Conservation (phyloP, 768 basidiomycete species). For the Candolleomyces efflorescens region DNA sequence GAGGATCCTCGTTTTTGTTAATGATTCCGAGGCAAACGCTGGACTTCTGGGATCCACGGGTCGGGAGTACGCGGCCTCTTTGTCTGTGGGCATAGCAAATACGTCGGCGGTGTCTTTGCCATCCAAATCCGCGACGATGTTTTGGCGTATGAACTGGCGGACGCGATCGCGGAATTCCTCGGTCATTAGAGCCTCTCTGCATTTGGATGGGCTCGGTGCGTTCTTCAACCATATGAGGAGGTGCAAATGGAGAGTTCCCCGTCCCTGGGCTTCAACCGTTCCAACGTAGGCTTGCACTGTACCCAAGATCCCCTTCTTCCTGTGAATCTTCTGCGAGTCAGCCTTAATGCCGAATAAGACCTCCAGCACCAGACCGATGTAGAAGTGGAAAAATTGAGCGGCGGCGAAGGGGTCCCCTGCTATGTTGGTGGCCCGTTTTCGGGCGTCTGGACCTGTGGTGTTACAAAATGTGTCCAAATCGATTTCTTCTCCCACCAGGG, state of each 20-base stretch:
- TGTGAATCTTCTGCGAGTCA: constrained; percentile 1
- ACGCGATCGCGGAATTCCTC: constrained; percentile 25
- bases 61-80: constrained; percentile 26
- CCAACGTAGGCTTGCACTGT: constrained; percentile 29
- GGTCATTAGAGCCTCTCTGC: constrained; percentile 16
- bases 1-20: constrained; percentile 16
- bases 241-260: constrained; percentile 38
- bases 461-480: constrained; percentile 34
- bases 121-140: constrained; percentile 27
- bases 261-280: constrained; percentile 36
- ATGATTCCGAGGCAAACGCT: background rate
- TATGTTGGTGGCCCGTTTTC: constrained; percentile 20
- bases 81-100: constrained; percentile 10
- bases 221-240: constrained; percentile 33
- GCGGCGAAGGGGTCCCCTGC: constrained; percentile 37
- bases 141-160: constrained; percentile 22
- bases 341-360: constrained; percentile 27
- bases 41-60: constrained; percentile 26
- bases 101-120: constrained; percentile 13
- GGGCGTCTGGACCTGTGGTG: constrained; percentile 18
- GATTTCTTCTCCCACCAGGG: constrained; percentile 38
- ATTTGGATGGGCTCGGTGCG: constrained; percentile 19
- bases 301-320: constrained; percentile 29
- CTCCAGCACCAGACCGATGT: constrained; percentile 26
- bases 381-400: constrained; percentile 36